phyloP scores from a whole-genome alignment of 139 green algal species.

The Zygnema cylindricum region DNA sequence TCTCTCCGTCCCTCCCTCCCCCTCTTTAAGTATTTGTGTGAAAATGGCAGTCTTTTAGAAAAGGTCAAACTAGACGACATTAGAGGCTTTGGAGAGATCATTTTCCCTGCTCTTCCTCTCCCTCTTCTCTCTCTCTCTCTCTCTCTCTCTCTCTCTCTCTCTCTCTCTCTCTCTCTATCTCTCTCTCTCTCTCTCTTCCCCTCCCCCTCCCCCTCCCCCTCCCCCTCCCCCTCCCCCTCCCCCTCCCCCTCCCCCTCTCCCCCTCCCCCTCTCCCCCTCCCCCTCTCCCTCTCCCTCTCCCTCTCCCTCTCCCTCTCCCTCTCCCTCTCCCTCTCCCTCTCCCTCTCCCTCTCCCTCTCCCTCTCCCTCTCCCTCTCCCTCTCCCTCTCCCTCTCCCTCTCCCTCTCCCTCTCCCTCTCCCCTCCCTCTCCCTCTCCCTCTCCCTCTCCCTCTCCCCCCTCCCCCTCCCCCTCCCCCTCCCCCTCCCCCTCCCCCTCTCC shows the following conservation, averaged over 20 bases:
- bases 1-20: too few relatives aligned
- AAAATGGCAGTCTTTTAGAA: too few relatives aligned
- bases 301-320: slow-evolving; percentile 5
- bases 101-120: too few relatives aligned
- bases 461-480: not conserved
- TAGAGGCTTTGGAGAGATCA: too few relatives aligned
- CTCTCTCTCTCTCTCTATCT: too few relatives aligned
- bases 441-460: not conserved
- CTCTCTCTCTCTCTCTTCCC: not conserved
- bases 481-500: not conserved
- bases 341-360: slow-evolving; percentile 12
- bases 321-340: not conserved
- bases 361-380: too few relatives aligned
- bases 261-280: not conserved
- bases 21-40: too few relatives aligned
- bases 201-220: not conserved
- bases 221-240: not conserved
- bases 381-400: too few relatives aligned
- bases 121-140: too few relatives aligned
- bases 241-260: not conserved
- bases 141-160: too few relatives aligned
- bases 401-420: not conserved
- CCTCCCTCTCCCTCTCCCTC: not conserved
- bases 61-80: too few relatives aligned
- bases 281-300: slow-evolving; percentile 6